Evolutionary conservation across 805 yeast genomes (phyloP).

Genomic region (Dipodascus albidus): DNA sequence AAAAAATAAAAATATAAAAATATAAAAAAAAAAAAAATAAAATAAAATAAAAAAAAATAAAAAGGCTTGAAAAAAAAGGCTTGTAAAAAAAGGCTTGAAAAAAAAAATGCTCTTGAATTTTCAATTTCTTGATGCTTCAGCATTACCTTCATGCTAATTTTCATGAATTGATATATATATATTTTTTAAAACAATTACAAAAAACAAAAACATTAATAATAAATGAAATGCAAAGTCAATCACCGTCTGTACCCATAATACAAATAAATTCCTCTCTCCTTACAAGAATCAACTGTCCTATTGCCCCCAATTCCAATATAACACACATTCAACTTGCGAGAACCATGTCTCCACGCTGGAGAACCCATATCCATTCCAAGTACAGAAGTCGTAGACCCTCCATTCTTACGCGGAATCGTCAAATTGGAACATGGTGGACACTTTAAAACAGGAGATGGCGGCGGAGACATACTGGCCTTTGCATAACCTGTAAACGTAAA

Average conservation of each 20-base stretch:
- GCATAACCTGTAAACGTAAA: slow-evolving; percentile 20
- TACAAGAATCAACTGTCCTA: slow-evolving; percentile 10
- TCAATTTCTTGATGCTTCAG: no score
- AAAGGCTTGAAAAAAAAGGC: no score
- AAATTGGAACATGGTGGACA: slow-evolving; percentile 2
- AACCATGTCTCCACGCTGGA: slow-evolving; percentile 23
- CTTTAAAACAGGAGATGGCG: neutral
- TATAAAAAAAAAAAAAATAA: no score
- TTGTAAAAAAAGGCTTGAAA: no score
- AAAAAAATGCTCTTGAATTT: no score
- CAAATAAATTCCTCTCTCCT: slow-evolving; percentile 24
- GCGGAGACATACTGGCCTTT: slow-evolving; percentile 12
- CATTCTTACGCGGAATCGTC: slow-evolving; percentile 6
- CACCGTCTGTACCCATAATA: slow-evolving; percentile 22
- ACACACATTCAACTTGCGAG: slow-evolving; percentile 26
- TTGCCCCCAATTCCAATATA: slow-evolving; percentile 22
- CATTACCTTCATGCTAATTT: no score
- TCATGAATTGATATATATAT: no score
- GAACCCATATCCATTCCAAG: slow-evolving; percentile 19
- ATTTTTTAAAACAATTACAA: neutral
- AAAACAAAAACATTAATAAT: neutral
- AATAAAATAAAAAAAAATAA: no score
- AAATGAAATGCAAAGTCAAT: neutral
- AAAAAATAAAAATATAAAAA: no score
- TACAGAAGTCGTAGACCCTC: slow-evolving; percentile 7